phyloP scores from a whole-genome alignment of 2,329 filamentous ascomycete genomes.

The Cladosporium oxysporum region DNA sequence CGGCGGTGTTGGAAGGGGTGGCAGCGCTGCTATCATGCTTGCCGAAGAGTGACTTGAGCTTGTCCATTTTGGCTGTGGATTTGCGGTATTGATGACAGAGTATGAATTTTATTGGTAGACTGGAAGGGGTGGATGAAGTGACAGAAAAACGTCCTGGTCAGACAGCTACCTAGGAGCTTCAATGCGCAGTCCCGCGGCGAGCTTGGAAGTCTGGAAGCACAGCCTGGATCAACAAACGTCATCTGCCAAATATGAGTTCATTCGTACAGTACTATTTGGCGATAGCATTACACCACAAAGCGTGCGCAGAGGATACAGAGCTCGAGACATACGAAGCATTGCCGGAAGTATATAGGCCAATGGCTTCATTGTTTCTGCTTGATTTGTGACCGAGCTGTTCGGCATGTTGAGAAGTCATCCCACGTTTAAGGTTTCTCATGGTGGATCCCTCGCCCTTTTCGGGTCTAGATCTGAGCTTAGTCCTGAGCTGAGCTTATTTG shows the following conservation, averaged over 20 bases:
- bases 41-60: conserved; percentile 19
- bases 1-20: not conserved
- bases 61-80: conserved; percentile 3
- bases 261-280: no score
- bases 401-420: not conserved
- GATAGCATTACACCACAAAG: not conserved
- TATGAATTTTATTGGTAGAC: no score
- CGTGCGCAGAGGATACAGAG: not conserved
- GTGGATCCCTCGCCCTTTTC: not conserved
- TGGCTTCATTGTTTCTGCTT: not conserved
- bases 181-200: not conserved
- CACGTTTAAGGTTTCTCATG: not conserved
- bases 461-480: not conserved
- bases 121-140: not conserved
- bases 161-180: not conserved
- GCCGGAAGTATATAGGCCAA: not conserved
- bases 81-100: not conserved
- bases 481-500: not conserved
- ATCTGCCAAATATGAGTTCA: not conserved
- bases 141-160: not conserved
- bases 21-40: conserved; percentile 2
- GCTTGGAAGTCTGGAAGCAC: not conserved
- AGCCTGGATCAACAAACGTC: not conserved
- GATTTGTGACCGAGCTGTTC: not conserved
- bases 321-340: not conserved